phyloP scores from a whole-genome alignment of 345 rosid genomes.

The Viola odorata region DNA sequence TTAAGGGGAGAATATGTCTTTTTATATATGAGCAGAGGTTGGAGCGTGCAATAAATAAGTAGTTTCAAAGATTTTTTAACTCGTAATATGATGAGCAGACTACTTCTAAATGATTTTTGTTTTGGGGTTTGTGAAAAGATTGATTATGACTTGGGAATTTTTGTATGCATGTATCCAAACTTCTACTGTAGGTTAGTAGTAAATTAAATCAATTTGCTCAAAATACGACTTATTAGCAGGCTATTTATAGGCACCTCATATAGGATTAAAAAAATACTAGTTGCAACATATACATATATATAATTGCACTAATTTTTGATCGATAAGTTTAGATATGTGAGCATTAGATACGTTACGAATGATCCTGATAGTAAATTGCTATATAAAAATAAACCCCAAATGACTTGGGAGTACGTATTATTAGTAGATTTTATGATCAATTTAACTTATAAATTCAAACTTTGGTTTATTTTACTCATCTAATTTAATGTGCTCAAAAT shows the following conservation, averaged over 20 bases:
- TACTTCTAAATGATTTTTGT: not conserved
- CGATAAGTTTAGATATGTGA: no score
- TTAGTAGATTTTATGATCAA: no score
- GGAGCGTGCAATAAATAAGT: not conserved
- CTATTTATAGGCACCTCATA: conserved; percentile 10
- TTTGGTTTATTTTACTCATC: no score
- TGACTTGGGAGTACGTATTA: no score
- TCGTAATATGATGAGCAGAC: not conserved
- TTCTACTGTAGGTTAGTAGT: not conserved
- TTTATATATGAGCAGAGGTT: not conserved
- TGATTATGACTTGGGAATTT: not conserved
- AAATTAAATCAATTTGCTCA: not conserved
- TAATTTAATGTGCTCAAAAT: no score
- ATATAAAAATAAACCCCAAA: no score
- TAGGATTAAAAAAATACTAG: not conserved
- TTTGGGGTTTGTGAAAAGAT: not conserved
- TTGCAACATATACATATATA: not conserved
- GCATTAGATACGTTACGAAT: no score
- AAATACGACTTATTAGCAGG: not conserved
- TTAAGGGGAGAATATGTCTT: not conserved
- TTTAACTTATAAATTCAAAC: no score
- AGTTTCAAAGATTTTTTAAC: not conserved
- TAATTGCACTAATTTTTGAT: no score
- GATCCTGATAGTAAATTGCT: no score
- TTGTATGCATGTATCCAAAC: not conserved